Percentiles rank a stretch among this genome's conserved stretches.
phyloP scores from a whole-genome alignment of 1,284 basidiomycete species.

The Chalciporus piperatoides region DNA sequence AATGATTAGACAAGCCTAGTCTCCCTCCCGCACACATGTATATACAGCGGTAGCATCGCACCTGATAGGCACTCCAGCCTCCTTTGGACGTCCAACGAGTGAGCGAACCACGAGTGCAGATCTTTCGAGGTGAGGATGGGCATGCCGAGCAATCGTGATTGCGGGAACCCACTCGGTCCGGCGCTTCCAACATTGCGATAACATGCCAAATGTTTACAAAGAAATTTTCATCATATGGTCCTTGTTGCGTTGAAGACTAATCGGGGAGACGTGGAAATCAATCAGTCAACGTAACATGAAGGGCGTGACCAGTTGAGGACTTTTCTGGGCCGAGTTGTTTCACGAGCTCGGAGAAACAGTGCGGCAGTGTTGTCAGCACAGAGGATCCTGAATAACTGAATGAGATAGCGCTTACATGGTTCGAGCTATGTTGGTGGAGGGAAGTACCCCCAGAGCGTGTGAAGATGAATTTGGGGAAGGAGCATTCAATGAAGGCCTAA shows the following conservation, averaged over 20 bases:
- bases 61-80: not conserved
- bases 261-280: not conserved
- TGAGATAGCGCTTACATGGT: not conserved
- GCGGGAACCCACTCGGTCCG: not conserved
- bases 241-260: too few relatives aligned
- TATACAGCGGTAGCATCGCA: not conserved
- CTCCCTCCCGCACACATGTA: not conserved
- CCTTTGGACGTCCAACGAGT: constrained; percentile 23
- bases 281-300: constrained; percentile 3
- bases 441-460: not conserved
- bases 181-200: too few relatives aligned
- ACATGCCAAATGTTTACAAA: too few relatives aligned
- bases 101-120: not conserved
- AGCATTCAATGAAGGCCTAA: not conserved
- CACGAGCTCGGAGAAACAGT: constrained; percentile 15
- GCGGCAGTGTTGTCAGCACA: constrained; percentile 1
- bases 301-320: not conserved
- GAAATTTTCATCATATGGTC: too few relatives aligned
- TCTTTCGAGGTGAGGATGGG: not conserved
- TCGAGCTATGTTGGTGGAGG: not conserved
- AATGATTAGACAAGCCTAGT: not conserved
- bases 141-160: not conserved
- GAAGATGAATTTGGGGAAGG: not conserved
- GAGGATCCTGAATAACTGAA: too few relatives aligned
- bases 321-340: constrained; percentile 3